Percentiles rank a stretch among this genome's conserved stretches.
Conservation (phyloP, 129 eudicot genomes). For the Flaveria robusta region DNA sequence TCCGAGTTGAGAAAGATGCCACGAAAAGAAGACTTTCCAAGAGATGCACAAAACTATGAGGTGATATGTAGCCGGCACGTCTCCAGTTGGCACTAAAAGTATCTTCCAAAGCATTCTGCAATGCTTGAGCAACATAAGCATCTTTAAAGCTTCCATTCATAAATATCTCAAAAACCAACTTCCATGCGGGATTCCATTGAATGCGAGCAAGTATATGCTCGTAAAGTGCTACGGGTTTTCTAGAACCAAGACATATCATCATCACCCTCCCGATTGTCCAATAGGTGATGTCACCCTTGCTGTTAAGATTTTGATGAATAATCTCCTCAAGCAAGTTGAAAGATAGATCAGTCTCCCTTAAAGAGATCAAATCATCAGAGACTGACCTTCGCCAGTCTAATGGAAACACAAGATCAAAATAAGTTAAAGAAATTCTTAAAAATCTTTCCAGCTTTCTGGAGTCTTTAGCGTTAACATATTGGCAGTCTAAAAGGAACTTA, state of each 20-base stretch:
- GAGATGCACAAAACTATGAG: constrained; percentile 56
- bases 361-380: constrained; percentile 33
- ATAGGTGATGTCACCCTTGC: constrained; percentile 27
- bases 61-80: constrained; percentile 46
- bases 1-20: constrained; percentile 26
- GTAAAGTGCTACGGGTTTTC: constrained; percentile 19
- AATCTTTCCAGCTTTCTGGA: constrained; percentile 19
- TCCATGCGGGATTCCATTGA: constrained; percentile 37
- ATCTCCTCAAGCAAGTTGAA: constrained; percentile 46
- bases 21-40: constrained; percentile 54
- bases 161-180: constrained; percentile 29
- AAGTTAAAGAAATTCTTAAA: constrained; percentile 23
- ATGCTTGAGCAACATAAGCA: constrained; percentile 5
- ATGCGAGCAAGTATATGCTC: constrained; percentile 18
- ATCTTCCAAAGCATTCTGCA: constrained; percentile 43
- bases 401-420: constrained; percentile 47
- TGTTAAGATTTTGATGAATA: constrained; percentile 25
- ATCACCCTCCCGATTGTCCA: constrained; percentile 52
- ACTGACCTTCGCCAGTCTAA: constrained; percentile 53
- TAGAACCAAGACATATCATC: constrained; percentile 50
- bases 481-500: constrained; percentile 38
- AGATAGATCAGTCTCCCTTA: constrained; percentile 46
- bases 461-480: background rate
- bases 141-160: background rate
- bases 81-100: constrained; percentile 48